phyloP scores from a whole-genome alignment of 2,329 filamentous ascomycete genomes.

The Alternaria sp. region DNA sequence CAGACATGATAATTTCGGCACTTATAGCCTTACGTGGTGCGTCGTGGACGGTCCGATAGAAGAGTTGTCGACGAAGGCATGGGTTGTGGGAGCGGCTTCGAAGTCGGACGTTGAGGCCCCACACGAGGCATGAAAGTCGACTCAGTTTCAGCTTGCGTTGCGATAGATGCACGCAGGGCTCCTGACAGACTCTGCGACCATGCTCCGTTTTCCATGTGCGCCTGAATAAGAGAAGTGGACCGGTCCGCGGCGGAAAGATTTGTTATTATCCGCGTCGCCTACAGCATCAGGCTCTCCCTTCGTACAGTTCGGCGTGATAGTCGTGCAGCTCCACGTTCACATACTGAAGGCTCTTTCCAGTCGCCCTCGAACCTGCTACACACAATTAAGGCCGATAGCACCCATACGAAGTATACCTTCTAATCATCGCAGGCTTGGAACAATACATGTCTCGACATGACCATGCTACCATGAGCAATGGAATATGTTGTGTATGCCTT shows the following conservation, averaged over 20 bases:
- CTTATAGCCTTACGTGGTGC: not conserved
- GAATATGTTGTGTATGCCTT: not conserved
- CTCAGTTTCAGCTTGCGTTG: not conserved
- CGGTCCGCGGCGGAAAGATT: not conserved
- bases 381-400: not conserved
- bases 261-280: not conserved
- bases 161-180: not conserved
- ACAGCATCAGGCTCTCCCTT: not conserved
- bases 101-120: not conserved
- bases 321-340: not conserved
- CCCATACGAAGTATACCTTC: not conserved
- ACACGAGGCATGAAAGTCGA: conserved; percentile 1
- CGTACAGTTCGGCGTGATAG: not conserved
- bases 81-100: not conserved
- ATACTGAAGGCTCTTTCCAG: not conserved
- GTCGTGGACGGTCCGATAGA: conserved; percentile 1
- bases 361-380: not conserved
- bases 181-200: not conserved
- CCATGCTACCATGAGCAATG: not conserved
- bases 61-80: not conserved
- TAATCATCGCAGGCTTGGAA: not conserved
- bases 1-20: not conserved
- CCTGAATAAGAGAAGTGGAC: not conserved
- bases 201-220: not conserved
- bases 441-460: not conserved